phyloP scores from a whole-genome alignment of 179 eudicot genomes.

The Actinidia chinensis region DNA sequence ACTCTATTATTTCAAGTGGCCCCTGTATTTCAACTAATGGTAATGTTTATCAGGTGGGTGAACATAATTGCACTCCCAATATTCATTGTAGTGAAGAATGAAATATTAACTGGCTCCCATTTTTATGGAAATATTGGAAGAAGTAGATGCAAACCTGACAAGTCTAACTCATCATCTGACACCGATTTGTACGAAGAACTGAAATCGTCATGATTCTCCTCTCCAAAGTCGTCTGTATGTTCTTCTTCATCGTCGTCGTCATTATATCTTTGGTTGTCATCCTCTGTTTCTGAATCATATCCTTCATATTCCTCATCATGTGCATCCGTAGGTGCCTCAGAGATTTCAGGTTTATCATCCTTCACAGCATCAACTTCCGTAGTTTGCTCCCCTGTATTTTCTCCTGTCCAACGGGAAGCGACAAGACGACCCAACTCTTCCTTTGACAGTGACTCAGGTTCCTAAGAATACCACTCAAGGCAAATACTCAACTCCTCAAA shows the following conservation, averaged over 20 bases:
- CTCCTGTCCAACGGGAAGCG: constrained; percentile 98
- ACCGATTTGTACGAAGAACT: constrained; percentile 55
- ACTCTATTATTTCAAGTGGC: too few species aligned
- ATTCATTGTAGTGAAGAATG: background rate
- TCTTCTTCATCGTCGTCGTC: constrained; percentile 57
- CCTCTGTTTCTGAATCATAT: constrained; percentile 68
- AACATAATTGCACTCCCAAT: background rate
- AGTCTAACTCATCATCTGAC: constrained; percentile 67
- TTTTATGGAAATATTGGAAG: background rate
- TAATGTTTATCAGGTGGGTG: too few species aligned
- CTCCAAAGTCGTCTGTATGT: constrained; percentile 38
- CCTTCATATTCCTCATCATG: constrained; percentile 68
- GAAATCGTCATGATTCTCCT: constrained; percentile 59
- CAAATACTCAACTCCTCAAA: background rate
- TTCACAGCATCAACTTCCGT: constrained; percentile 40
- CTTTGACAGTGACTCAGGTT: constrained; percentile 64
- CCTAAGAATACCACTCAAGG: constrained; percentile 32
- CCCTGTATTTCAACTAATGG: too few species aligned
- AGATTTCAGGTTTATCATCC: constrained; percentile 32
- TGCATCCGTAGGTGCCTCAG: constrained; percentile 43
- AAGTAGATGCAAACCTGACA: constrained; percentile 48
- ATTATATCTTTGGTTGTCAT: constrained; percentile 55
- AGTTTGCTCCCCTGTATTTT: constrained; percentile 52
- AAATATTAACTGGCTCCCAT: constrained; percentile 4
- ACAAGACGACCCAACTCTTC: constrained; percentile 94